Conservation (phyloP, 306 rosid species). For the Trichosanthes truncata region DNA sequence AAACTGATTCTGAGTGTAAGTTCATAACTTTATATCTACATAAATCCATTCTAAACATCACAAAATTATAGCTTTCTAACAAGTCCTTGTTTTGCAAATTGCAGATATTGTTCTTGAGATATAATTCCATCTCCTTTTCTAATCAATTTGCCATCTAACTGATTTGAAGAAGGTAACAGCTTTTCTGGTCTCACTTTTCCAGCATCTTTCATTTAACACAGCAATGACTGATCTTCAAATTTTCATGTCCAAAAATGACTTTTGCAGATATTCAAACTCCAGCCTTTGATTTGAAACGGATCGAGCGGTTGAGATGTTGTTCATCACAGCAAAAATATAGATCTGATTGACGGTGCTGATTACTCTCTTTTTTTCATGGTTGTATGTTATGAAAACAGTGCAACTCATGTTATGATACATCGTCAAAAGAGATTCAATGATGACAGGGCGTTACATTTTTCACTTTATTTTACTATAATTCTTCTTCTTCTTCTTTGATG, state of each 20-base stretch:
- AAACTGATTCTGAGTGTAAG: constrained; percentile 98
- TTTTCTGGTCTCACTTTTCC: not conserved
- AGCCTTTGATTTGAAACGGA: not conserved
- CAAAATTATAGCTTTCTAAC: not conserved
- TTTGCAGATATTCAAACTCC: constrained; percentile 21
- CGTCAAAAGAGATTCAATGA: constrained; percentile 20
- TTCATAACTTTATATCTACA: not conserved
- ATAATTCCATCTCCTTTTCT: constrained; percentile 18
- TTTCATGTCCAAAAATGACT: not conserved
- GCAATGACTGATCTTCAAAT: not conserved
- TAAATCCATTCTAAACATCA: not conserved
- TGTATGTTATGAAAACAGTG: constrained; percentile 30
- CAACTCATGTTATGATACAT: constrained; percentile 57
- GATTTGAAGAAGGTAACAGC: constrained; percentile 2
- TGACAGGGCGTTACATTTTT: constrained; percentile 23
- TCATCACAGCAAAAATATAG: constrained; percentile 13
- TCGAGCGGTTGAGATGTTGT: constrained; percentile 21
- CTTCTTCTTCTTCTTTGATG: not conserved
- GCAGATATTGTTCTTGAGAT: constrained; percentile 98
- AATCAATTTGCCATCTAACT: not conserved
- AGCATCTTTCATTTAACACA: not conserved
- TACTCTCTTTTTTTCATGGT: constrained; percentile 63
- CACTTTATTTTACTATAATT: constrained; percentile 5
- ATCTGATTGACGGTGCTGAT: constrained; percentile 27
- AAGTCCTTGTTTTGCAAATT: constrained; percentile 14